Percentiles rank a stretch among this genome's conserved stretches.
Conservation (phyloP, 306 rosid genomes). For the Corylus avellana region DNA sequence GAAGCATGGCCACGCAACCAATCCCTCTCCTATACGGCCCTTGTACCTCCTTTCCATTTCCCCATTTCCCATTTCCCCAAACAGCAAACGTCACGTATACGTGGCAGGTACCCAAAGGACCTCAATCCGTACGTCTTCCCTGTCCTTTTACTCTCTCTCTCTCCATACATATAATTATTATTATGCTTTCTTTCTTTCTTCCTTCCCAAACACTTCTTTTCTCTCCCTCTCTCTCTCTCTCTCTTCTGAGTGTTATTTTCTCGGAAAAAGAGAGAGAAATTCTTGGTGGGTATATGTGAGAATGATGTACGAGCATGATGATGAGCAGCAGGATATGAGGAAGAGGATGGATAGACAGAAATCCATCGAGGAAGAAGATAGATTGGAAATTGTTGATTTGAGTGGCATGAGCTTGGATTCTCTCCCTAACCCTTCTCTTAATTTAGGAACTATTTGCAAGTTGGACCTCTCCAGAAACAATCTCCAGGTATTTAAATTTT, state of each 20-base stretch:
- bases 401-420: conserved; percentile 76
- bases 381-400: conserved; percentile 67
- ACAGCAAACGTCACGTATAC: conserved; percentile 25
- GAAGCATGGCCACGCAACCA: conserved; percentile 38
- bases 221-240: background rate
- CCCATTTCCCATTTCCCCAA: background rate
- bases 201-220: conserved; percentile 8
- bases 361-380: conserved; percentile 43
- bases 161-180: too few species aligned
- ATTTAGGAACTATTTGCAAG: conserved; percentile 63
- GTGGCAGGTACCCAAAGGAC: conserved; percentile 8
- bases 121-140: conserved; percentile 35
- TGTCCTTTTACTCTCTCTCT: background rate
- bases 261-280: background rate
- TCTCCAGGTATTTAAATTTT: conserved; percentile 56
- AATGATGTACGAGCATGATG: conserved; percentile 52
- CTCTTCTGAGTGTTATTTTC: background rate
- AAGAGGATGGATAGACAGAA: conserved; percentile 26
- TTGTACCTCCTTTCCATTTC: conserved; percentile 37
- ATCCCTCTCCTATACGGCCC: conserved; percentile 31
- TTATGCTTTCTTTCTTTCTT: background rate
- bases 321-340: conserved; percentile 12
- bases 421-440: conserved; percentile 70
- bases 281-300: conserved; percentile 14
- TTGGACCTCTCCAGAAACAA: conserved; percentile 91